Evolutionary conservation across 371 early-diverging fungal species (phyloP), one percentile per base, ranked within the genome.

Genomic region (Massospora cicadina): DNA sequence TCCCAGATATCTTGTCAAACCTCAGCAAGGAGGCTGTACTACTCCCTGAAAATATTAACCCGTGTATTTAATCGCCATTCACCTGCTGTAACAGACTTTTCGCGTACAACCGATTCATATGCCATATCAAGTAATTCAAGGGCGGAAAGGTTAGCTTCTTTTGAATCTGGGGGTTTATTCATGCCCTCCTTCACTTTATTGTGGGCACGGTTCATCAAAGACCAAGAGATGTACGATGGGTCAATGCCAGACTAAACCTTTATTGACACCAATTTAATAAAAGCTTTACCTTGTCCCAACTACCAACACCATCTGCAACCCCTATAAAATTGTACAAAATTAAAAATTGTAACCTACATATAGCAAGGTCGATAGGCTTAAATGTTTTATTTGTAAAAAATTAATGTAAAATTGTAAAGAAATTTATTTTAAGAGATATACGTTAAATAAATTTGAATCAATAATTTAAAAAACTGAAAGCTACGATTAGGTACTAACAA

Each of bases 21-120:
- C 77, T 78, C 1, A 83, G 68, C 24, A 85, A 79, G 67, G 84
- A 83, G 0, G 83, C 85, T 3, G 85, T 85, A 43, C 81, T 81
- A 64, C 83, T 82, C 26, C 77, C 63, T 62, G 27, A 10, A 33
- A 27, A 17, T 21, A 24, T 25, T 17, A 57, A 57, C 10, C 10
- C 26, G 27, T 57, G 17, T 33, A n/a, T 7, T 29, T 62, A 33
- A 23, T 12, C 33, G 30, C 33, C 2, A 60, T 33, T 26, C 53
- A 33, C 62, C 82, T 43, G 82, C 84, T 57, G 76, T 68, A 0
- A 82, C 80, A 64, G 78, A 79, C 53, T 80, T 79, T 25, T 78
- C 73, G 54, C 75, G 69, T 5, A 77, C 72, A 13, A 82, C 66
- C 60, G 79, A 75, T 28, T 76, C 71, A 67, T 80, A 84, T 0